Base-by-base conservation (phyloP, 2,329 filamentous ascomycete genomes). In the Fusarium sp. region DNA sequence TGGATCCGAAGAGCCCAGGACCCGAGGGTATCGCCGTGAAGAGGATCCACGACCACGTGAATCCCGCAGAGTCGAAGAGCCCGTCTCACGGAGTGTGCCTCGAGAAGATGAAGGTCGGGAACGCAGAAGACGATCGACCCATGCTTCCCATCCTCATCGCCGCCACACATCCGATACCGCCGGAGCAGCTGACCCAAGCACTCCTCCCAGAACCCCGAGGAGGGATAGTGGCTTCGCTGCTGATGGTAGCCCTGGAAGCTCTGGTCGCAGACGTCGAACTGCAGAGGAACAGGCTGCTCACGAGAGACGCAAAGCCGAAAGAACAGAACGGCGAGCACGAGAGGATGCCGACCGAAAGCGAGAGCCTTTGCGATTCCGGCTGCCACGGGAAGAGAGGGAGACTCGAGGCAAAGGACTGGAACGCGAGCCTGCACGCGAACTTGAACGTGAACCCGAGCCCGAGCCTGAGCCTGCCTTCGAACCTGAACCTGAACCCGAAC, bases 231-330 rank as follows among this genome's bases (percentile, higher is more conserved):
- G 80, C 1, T 77, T 78, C 58, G 78, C 80, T 4, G 73, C 75
- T 15, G 79, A 80, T n/a, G 61, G 58, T 7, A 77, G 70, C 56
- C 74, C 75, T 40, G 74, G 73, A 40, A 71, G 72, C 41, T 73
- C 75, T 32, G 65, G 70, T 25, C 70, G 70, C 53, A 72, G 66
- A 48, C 75, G 77, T 38, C 78, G 81, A 53, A 82, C 79, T 3
- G 73, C 77, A 2, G 81, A 84, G 60, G 81, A 85, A 64, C 81
- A 83, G 57, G 80, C 77, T 13, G 80, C 78, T 3, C 80, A 83
- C 50, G 83, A 85, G 2, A 79, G 70, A 61, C 78, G 79, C 56
- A 84, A 80, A 70, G 79, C 78, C 47, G 81, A 84, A 64, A 79
- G 80, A 36, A 51, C 61, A 19, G 65, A 70, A 31, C 26, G 79